These are phyloP conservation scores for Periglandula ipomoeae DNA, from an alignment of 2,329 filamentous ascomycete species.

Conservation along the genomic window DNA sequence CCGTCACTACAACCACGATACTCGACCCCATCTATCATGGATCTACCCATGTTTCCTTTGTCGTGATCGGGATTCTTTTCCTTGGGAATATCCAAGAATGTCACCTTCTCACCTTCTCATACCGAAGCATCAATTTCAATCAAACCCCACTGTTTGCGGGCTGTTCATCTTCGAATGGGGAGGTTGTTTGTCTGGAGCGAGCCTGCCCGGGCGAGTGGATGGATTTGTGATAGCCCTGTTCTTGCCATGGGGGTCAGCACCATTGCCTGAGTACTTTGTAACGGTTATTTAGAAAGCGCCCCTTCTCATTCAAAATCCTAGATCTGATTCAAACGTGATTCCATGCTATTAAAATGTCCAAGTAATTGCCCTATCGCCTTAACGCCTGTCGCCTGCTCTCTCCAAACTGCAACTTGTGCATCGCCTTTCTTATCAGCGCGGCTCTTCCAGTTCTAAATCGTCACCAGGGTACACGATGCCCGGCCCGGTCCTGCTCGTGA, in stretches of 20 bases:
- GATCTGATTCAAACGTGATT: constrained; percentile 20
- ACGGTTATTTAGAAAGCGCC: constrained; percentile 23
- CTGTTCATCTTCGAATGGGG: neutral
- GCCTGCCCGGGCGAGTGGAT: neutral
- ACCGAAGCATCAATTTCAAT: neutral
- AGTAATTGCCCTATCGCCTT: constrained; percentile 1
- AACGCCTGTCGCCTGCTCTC: constrained; percentile 3
- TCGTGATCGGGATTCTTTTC: neutral
- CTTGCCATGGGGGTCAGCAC: constrained; percentile 4
- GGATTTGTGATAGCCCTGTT: constrained; percentile 1
- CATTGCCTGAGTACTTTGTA: constrained; percentile 4
- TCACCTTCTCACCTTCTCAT: neutral
- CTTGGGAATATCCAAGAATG: neutral
- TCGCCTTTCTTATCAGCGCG: neutral
- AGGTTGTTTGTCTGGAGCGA: neutral
- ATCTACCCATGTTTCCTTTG: neutral
- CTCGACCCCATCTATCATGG: neutral
- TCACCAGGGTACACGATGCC: neutral
- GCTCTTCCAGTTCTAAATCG: neutral
- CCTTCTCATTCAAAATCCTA: constrained; percentile 23
- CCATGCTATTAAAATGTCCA: constrained; percentile 7
- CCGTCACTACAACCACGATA: neutral
- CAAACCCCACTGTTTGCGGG: neutral
- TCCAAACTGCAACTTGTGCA: neutral
- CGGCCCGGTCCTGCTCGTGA: neutral